These are phyloP conservation scores for Wickerhamiella dianesei DNA, from an alignment of 805 yeast genomes.

Conservation along the genomic window DNA sequence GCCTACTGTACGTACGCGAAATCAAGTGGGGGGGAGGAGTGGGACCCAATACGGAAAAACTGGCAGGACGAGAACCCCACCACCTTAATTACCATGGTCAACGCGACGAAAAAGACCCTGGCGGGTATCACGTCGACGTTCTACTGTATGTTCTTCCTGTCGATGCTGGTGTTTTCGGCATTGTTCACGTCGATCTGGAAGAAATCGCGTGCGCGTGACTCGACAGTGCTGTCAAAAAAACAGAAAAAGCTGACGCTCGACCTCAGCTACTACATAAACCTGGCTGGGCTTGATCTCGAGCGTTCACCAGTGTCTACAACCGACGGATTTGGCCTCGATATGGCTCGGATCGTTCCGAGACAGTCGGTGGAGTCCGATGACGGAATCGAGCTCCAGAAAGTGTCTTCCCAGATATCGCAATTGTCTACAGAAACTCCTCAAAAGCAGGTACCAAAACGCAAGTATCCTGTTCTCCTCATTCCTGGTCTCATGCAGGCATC, in stretches of 20 bases:
- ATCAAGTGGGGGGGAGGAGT: too few relatives aligned
- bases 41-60: background rate
- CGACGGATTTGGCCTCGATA: constrained; percentile 64
- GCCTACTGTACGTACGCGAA: too few relatives aligned
- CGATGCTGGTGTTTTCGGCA: constrained; percentile 18
- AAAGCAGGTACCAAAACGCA: constrained; percentile 17
- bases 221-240: constrained; percentile 18
- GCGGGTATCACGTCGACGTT: constrained; percentile 18
- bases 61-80: too few relatives aligned
- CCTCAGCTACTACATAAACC: constrained; percentile 52
- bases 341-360: constrained; percentile 41
- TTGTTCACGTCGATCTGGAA: constrained; percentile 7
- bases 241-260: constrained; percentile 36
- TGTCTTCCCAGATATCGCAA: background rate
- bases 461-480: constrained; percentile 56
- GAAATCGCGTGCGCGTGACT: constrained; percentile 6
- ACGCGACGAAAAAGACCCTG: constrained; percentile 56
- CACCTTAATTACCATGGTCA: too few relatives aligned
- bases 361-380: constrained; percentile 1
- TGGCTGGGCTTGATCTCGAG: constrained; percentile 45
- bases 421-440: constrained; percentile 4
- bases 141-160: constrained; percentile 17
- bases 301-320: constrained; percentile 50
- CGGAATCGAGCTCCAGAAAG: background rate
- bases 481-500: constrained; percentile 85